These are phyloP conservation scores for Anaeramoeba flamelloides DNA, from an alignment of 78 protist genomes.

Conservation along the genomic window DNA sequence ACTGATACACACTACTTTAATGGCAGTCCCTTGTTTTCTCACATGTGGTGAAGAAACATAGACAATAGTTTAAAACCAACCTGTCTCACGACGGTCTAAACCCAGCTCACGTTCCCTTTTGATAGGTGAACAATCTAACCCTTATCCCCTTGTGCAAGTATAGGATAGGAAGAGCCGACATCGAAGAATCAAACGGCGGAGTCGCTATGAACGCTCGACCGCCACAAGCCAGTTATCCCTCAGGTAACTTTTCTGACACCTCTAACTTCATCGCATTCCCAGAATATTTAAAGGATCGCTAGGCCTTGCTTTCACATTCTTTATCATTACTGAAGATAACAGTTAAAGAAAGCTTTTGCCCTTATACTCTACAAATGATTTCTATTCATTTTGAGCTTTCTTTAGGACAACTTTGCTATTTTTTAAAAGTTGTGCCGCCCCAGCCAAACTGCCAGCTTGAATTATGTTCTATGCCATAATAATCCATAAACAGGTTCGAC, in stretches of 20 bases:
- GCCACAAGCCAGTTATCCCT: conserved; percentile 91
- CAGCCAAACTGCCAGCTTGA: conserved; percentile 77
- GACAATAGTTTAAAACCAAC: conserved; percentile 66
- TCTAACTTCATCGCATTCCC: conserved; percentile 63
- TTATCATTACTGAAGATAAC: conserved; percentile 68
- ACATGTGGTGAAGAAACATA: too few relatives aligned
- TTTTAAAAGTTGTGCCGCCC: conserved; percentile 71
- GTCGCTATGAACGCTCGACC: conserved; percentile 82
- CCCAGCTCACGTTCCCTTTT: conserved; percentile 73
- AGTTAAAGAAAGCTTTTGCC: conserved; percentile 62
- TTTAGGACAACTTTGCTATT: conserved; percentile 69
- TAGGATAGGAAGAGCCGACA: conserved; percentile 79
- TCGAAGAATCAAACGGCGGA: conserved; percentile 79
- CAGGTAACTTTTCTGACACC: conserved; percentile 89
- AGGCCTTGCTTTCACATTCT: conserved; percentile 77
- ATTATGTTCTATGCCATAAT: too few relatives aligned
- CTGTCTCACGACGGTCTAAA: conserved; percentile 77
- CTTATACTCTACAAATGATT: conserved; percentile 59
- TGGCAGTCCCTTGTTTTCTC: too few relatives aligned
- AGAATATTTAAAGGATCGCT: conserved; percentile 79
- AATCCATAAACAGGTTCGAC: too few relatives aligned
- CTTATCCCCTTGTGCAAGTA: conserved; percentile 52
- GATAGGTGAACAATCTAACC: conserved; percentile 72
- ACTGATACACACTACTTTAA: too few relatives aligned
- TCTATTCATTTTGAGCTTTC: conserved; percentile 63